Base-by-base conservation (phyloP, 2,329 filamentous ascomycete genomes). In the Diaporthe sp. region DNA sequence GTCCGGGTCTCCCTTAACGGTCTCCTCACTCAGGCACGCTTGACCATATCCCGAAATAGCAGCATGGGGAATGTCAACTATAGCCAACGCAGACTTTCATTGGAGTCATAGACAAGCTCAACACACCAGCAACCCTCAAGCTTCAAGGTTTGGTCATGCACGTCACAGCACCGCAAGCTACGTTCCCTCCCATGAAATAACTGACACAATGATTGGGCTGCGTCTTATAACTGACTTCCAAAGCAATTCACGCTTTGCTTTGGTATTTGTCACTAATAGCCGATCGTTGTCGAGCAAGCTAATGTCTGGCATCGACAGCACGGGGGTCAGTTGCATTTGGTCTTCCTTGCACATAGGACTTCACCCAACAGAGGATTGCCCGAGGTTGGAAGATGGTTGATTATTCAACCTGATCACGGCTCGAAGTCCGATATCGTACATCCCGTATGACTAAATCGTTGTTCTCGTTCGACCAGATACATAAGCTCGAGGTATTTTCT, bases 11-110 rank as follows among this genome's bases (percentile, higher is more conserved):
- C 38, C 33, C 52, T 60, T 22, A 35, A 42, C 60, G 42, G 60
- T 40, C 52, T 33, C 35, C 45, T 22, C 42, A 8, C 57, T 25
- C 22, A 38, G 33, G 17, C 33, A 64, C 17, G 35, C 68, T 33
- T 61, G 50, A 58, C 40, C 60, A 25, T 38, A 28, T n/a, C 73
- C 73, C 55, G 60, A 74, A 67, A 72, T 74, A 74, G 69, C 68
- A 72, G 42, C 45, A 30, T 54, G 38, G 25, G 45, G 28, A 64
- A 25, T 22, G 25, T 25, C 35, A 42, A 17, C 30, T 33, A 52
- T n/a, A 52, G 22, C 28, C 30, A 28, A 30, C 22, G 12, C 45
- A 10, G 5, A 33, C 54, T 45, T 57, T 60, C 10, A 7, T 25
- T 52, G 42, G 45, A n/a, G 33, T 22, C 45, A 47, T 55, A 10